Percentiles rank a stretch among this genome's conserved stretches.
phyloP scores from a whole-genome alignment of 352 stramenopile genomes.

The Pythium sp. region DNA sequence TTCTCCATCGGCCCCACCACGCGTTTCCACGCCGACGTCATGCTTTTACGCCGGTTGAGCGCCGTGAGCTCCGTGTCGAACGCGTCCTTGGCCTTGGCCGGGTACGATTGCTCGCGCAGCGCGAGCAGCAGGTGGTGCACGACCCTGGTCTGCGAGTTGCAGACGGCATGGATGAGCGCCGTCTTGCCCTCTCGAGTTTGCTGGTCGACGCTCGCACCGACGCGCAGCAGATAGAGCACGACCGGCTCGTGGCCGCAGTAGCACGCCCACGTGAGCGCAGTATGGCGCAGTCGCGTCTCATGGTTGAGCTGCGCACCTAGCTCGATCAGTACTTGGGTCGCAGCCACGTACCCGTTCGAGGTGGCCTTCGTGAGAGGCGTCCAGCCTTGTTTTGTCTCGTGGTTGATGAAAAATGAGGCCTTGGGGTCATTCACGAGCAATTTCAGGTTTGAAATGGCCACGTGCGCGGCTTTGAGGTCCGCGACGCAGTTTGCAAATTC shows the following conservation, averaged over 20 bases:
- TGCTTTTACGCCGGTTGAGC: constrained; percentile 21
- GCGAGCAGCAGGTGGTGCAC: constrained; percentile 56
- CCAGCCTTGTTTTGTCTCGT: constrained; percentile 64
- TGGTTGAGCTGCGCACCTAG: constrained; percentile 41
- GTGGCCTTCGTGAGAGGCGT: constrained; percentile 67
- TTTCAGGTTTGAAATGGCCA: not conserved
- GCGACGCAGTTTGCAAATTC: constrained; percentile 23
- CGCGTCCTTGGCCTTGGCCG: constrained; percentile 18
- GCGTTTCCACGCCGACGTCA: constrained; percentile 19
- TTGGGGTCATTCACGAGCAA: constrained; percentile 6
- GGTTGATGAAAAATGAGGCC: constrained; percentile 37
- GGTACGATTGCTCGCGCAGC: constrained; percentile 37
- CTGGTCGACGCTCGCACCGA: constrained; percentile 31
- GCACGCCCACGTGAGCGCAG: constrained; percentile 69
- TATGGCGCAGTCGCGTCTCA: constrained; percentile 61
- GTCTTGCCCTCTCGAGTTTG: constrained; percentile 62
- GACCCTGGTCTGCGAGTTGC: constrained; percentile 49
- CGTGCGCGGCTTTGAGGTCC: constrained; percentile 20
- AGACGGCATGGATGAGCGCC: constrained; percentile 60
- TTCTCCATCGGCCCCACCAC: constrained; percentile 20
- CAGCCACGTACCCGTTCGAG: constrained; percentile 39
- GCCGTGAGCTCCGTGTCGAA: constrained; percentile 18
- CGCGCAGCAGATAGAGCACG: constrained; percentile 45
- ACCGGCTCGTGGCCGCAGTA: constrained; percentile 72
- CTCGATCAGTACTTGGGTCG: constrained; percentile 36